These are phyloP conservation scores for Favolaschia claudopus DNA, from an alignment of 768 basidiomycete genomes.

Conservation along the genomic window DNA sequence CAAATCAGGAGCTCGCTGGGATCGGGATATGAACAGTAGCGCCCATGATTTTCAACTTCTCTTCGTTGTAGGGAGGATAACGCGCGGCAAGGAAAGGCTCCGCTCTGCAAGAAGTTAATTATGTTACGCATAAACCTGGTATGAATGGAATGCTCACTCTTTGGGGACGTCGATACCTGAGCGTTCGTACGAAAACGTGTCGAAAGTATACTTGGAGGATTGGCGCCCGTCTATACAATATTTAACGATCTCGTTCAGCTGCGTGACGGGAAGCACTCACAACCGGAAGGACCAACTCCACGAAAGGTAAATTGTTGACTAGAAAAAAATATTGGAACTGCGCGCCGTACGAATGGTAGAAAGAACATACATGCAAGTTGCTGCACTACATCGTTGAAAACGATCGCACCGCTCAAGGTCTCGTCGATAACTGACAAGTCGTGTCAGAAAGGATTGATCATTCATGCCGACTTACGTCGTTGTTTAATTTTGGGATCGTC, in stretches of 20 bases:
- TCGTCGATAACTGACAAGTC: conserved; percentile 52
- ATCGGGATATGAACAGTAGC: conserved; percentile 30
- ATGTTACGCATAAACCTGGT: neutral
- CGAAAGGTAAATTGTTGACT: conserved; percentile 52
- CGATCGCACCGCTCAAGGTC: conserved; percentile 63
- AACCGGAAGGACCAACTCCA: conserved; percentile 69
- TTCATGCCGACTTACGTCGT: conserved; percentile 39
- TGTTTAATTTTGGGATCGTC: conserved; percentile 50
- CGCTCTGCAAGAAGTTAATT: conserved; percentile 37
- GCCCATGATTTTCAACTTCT: conserved; percentile 41
- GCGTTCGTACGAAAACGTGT: conserved; percentile 61
- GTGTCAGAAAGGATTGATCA: neutral
- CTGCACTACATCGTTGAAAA: conserved; percentile 68
- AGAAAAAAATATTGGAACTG: conserved; percentile 5
- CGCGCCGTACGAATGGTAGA: neutral
- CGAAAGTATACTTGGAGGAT: conserved; percentile 58
- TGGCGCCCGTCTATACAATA: conserved; percentile 59
- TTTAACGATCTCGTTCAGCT: neutral
- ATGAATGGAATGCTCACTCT: conserved; percentile 44
- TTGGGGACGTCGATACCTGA: conserved; percentile 58
- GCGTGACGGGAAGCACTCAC: conserved; percentile 44
- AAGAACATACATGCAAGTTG: conserved; percentile 53
- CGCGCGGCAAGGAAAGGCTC: conserved; percentile 49
- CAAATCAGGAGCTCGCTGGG: too few species aligned
- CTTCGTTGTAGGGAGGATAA: conserved; percentile 61